These are phyloP conservation scores for Apostasia shenzhenica DNA, from an alignment of 106 monocot species.

Conservation along the genomic window DNA sequence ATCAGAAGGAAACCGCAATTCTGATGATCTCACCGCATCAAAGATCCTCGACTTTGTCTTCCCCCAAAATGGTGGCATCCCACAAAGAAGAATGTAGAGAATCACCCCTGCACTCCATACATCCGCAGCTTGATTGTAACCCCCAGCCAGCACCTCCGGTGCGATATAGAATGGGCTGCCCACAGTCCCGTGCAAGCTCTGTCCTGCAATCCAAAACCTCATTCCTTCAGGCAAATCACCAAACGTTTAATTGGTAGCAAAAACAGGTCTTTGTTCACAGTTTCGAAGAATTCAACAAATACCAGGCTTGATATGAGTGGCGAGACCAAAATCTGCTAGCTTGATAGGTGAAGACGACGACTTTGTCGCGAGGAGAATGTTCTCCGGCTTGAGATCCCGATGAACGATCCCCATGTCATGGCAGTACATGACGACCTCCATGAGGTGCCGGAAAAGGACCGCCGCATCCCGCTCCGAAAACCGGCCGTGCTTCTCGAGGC, in stretches of 20 bases:
- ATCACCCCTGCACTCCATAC: slow-evolving; percentile 94
- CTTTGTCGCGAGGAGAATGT: slow-evolving; percentile 67
- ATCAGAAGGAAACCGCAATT: slow-evolving; percentile 70
- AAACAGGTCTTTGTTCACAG: background rate
- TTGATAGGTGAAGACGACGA: slow-evolving; percentile 70
- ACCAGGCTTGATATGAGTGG: slow-evolving; percentile 85
- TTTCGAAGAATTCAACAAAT: background rate
- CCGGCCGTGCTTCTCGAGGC: slow-evolving; percentile 51
- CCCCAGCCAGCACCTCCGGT: slow-evolving; percentile 82
- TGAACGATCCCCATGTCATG: slow-evolving; percentile 85
- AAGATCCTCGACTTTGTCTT: slow-evolving; percentile 92
- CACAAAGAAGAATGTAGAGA: slow-evolving; percentile 84
- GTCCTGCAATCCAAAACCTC: slow-evolving; percentile 34
- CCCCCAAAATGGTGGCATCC: slow-evolving; percentile 95
- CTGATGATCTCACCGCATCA: slow-evolving; percentile 57
- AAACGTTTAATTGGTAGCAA: background rate
- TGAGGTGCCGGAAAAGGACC: slow-evolving; percentile 51
- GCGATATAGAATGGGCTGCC: slow-evolving; percentile 98
- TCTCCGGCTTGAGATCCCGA: slow-evolving; percentile 91
- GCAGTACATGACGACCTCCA: slow-evolving; percentile 80
- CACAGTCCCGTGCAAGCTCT: slow-evolving; percentile 66
- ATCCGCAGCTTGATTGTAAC: slow-evolving; percentile 90
- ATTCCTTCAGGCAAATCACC: background rate
- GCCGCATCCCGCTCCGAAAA: slow-evolving; percentile 61
- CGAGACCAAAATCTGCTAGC: slow-evolving; percentile 89